Base-by-base conservation (phyloP, 2,329 filamentous ascomycete species). In the Parastagonospora nodorum region DNA sequence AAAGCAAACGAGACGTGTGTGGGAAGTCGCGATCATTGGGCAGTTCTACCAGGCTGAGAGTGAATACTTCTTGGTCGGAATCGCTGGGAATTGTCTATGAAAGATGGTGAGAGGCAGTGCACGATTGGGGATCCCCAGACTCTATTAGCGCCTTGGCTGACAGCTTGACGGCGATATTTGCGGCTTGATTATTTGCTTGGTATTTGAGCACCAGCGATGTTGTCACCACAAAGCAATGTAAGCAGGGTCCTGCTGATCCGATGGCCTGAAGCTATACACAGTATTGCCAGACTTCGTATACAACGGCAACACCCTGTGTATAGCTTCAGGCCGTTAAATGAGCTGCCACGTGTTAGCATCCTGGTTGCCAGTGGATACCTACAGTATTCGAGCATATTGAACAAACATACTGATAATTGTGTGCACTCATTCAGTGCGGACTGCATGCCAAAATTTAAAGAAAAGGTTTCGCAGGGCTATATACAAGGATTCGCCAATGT, bases 391-490 rank as follows among this genome's bases (percentile, higher is more conserved):
- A 27, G 10, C 8, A 32, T 29, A 16, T 46, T 59, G 57, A 55
- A 59, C 51, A 46, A 42, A 42, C 54, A 46, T 50, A 52, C 55
- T 64, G 55, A 51, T 59, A 59, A 58, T 63, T 48, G 56, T 55
- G 57, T 61, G 56, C 55, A 64, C 63, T 59, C 50, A 55, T 54
- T 60, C 41, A 51, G 45, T 56, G 52, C 42, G 50, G 48, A 33
- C 53, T 45, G 55, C 55, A 61, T 61, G 50, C 45, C 47, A 45
- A 52, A 60, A 51, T 51, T 47, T 55, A 58, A 56, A 50, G 56
- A 65, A 65, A 61, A 60, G 53, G 37, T 52, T 41, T 45, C 52
- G 50, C 49, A 60, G 62, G 61, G 56, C 59, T 69, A 69, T 69
- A 51, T 68, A 69, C 66, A 69, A 61, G 48, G 51, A 53, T 45